Conservation (phyloP, 768 basidiomycete genomes). For the Gymnopilus dilepis region DNA sequence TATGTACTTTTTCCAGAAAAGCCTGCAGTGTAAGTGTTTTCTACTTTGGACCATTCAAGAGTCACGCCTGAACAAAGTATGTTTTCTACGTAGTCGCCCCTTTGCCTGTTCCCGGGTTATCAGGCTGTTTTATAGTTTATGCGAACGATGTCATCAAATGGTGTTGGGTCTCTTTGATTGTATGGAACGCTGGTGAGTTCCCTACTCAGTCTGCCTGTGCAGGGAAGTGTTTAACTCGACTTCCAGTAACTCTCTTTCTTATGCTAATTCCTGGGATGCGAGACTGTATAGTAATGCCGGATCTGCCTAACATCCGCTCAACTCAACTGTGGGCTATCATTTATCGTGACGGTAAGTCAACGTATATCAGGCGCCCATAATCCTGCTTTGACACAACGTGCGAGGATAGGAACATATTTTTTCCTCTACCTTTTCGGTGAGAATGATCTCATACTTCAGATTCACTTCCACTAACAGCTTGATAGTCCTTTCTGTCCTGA, state of each 20-base stretch:
- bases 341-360: slow-evolving; percentile 16
- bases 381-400: not conserved
- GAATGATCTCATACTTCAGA: not conserved
- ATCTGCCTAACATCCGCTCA: slow-evolving; percentile 7
- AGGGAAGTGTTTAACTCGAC: not conserved
- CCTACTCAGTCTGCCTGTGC: not conserved
- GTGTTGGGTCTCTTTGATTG: slow-evolving; percentile 19
- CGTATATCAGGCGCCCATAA: too few relatives aligned
- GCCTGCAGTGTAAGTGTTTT: slow-evolving; percentile 9
- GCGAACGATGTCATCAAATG: slow-evolving; percentile 9
- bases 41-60: not conserved
- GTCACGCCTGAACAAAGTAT: not conserved
- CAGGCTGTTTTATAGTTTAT: slow-evolving; percentile 16
- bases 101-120: slow-evolving; percentile 6
- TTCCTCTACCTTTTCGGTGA: slow-evolving; percentile 17
- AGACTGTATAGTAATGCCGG: slow-evolving; percentile 3
- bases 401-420: slow-evolving; percentile 12
- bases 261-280: slow-evolving; percentile 18
- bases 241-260: slow-evolving; percentile 13
- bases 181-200: slow-evolving; percentile 13
- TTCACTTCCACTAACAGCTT: not conserved
- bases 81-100: not conserved
- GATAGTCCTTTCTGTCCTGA: slow-evolving; percentile 14
- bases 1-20: slow-evolving; percentile 11
- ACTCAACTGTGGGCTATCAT: slow-evolving; percentile 7